Conservation (phyloP, 306 rosid species). For the Glycine tomentella region DNA sequence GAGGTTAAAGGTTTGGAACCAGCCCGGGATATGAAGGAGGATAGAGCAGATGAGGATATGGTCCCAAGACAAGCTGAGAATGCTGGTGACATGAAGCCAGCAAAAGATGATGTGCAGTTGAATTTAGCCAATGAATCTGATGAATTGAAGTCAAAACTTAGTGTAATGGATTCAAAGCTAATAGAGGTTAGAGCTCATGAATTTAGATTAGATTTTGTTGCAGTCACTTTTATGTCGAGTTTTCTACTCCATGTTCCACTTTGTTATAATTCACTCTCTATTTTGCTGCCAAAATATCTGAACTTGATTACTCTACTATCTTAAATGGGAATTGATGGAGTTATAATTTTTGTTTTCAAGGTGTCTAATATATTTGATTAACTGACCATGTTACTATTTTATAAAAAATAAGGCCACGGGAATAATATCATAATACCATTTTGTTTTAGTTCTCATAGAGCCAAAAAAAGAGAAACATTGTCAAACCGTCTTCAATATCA, state of each 20-base stretch:
- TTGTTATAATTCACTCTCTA: constrained; percentile 5
- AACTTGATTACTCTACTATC: constrained; percentile 12
- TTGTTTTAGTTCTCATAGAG: neutral
- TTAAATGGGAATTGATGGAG: constrained; percentile 3
- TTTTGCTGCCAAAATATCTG: constrained; percentile 34
- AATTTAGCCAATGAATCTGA: constrained; percentile 59
- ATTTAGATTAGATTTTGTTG: constrained; percentile 27
- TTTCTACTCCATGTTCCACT: constrained; percentile 30
- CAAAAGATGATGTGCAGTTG: constrained; percentile 49
- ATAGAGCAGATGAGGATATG: constrained; percentile 42
- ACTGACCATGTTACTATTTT: neutral
- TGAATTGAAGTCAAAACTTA: constrained; percentile 69
- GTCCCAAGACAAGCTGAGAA: constrained; percentile 50
- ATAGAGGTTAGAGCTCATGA: constrained; percentile 72
- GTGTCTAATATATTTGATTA: constrained; percentile 20
- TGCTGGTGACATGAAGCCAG: constrained; percentile 49
- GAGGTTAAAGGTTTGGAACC: constrained; percentile 63
- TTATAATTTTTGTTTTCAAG: neutral
- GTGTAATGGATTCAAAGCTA: constrained; percentile 66
- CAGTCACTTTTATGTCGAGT: neutral
- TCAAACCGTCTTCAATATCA: constrained; percentile 10
- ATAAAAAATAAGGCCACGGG: neutral
- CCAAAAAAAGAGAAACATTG: neutral
- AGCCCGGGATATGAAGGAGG: constrained; percentile 53
- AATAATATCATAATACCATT: constrained; percentile 3